Evolutionary conservation across 345 rosid genomes (phyloP).

Genomic region (Eucalyptus albens): DNA sequence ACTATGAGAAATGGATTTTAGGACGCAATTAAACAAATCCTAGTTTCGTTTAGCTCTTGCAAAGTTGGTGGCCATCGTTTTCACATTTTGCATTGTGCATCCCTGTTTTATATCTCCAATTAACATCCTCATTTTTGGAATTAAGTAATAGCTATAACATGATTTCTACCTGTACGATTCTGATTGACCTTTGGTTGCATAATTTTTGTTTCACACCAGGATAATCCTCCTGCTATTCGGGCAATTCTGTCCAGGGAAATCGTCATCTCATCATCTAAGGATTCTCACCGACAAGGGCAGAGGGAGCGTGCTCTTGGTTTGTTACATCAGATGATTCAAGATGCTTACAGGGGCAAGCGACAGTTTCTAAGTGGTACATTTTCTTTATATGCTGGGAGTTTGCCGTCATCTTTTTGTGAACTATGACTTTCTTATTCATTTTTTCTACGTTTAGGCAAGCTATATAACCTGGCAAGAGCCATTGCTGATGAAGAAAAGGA

Average conservation of each 20-base stretch:
- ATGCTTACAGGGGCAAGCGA: slow-evolving; percentile 93
- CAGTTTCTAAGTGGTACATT: slow-evolving; percentile 89
- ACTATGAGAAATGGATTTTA: neutral
- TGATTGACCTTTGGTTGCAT: neutral
- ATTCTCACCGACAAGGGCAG: slow-evolving; percentile 72
- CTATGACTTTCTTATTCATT: neutral
- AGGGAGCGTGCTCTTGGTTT: slow-evolving; percentile 82
- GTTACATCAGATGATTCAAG: slow-evolving; percentile 95
- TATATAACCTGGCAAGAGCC: slow-evolving; percentile 95
- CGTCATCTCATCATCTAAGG: slow-evolving; percentile 37
- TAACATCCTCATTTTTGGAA: neutral
- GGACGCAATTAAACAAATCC: neutral
- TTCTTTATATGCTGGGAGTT: neutral
- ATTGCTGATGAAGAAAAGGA: slow-evolving; percentile 87
- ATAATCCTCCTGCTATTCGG: slow-evolving; percentile 52
- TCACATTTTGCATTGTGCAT: neutral
- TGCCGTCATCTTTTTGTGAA: neutral
- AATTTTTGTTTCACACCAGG: slow-evolving; percentile 20
- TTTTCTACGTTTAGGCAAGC: slow-evolving; percentile 53
- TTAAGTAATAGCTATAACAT: neutral
- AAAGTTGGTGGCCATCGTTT: neutral
- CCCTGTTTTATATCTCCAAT: neutral
- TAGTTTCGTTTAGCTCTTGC: neutral
- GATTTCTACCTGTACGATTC: neutral
- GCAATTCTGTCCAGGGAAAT: slow-evolving; percentile 59